A percentile compares a stretch with the other conserved stretches of the same genome.
Conservation (phyloP, 1,284 basidiomycete species). For the Melampsora americana region DNA sequence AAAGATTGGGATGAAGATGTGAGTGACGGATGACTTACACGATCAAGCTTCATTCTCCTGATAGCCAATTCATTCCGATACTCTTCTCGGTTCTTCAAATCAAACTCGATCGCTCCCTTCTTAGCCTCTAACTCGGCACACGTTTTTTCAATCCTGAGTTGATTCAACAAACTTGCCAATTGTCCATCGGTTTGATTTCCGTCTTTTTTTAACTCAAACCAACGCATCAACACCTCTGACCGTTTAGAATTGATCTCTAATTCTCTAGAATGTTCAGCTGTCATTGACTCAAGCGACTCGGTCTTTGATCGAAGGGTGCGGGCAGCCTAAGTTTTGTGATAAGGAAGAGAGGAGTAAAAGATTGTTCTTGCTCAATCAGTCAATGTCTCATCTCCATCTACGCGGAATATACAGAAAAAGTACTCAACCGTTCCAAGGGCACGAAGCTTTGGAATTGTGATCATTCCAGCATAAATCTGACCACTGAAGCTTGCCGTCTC, state of each 20-base stretch:
- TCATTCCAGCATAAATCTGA: conserved; percentile 41
- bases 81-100: conserved; percentile 20
- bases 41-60: conserved; percentile 22
- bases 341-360: neutral
- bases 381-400: neutral
- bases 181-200: neutral
- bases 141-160: conserved; percentile 28
- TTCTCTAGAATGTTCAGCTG: conserved; percentile 16
- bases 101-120: conserved; percentile 8
- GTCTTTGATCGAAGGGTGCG: conserved; percentile 28
- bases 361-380: neutral
- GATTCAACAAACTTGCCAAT: conserved; percentile 22
- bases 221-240: conserved; percentile 19
- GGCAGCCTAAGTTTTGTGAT: conserved; percentile 10
- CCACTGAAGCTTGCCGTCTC: conserved; percentile 15
- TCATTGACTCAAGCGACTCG: conserved; percentile 20
- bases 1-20: neutral
- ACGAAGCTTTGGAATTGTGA: conserved; percentile 33
- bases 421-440: conserved; percentile 18
- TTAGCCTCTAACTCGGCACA: conserved; percentile 35
- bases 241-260: neutral
- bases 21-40: conserved; percentile 1
- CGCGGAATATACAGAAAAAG: neutral
- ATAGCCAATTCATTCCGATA: conserved; percentile 2
- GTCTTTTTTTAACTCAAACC: conserved; percentile 13